Evolutionary conservation across 2,329 filamentous ascomycete genomes (phyloP).

Genomic region (Alternaria triticina): DNA sequence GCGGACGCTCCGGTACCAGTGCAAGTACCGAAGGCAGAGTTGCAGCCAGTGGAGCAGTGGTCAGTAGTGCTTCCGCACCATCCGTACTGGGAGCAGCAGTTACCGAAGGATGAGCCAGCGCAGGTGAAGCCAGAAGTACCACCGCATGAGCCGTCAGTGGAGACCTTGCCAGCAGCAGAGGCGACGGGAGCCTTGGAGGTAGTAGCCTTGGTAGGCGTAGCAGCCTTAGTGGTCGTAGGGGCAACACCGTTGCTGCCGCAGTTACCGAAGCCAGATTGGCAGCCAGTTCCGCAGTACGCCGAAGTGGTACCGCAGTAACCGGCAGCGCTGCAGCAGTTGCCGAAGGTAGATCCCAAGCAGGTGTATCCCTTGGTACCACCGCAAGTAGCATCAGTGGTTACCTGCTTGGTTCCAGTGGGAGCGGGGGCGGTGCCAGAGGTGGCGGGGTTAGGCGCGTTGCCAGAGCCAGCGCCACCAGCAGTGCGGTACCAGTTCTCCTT

Average conservation of each 20-base stretch:
- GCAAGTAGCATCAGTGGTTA: slow-evolving; percentile 52
- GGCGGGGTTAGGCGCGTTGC: slow-evolving; percentile 14
- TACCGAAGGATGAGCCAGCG: slow-evolving; percentile 51
- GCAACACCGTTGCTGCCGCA: slow-evolving; percentile 21
- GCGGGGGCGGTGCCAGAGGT: slow-evolving; percentile 13
- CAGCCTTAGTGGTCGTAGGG: slow-evolving; percentile 3
- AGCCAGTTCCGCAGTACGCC: slow-evolving; percentile 39
- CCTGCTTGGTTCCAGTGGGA: slow-evolving; percentile 31
- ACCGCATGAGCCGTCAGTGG: slow-evolving; percentile 32
- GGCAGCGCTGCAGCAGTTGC: slow-evolving; percentile 52
- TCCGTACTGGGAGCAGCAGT: slow-evolving; percentile 54
- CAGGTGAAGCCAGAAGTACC: slow-evolving; percentile 45
- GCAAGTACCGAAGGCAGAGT: slow-evolving; percentile 43
- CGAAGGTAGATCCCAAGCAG: slow-evolving; percentile 51
- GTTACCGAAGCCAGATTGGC: slow-evolving; percentile 37
- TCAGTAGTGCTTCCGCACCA: slow-evolving; percentile 45
- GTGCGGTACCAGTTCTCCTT: slow-evolving; percentile 57
- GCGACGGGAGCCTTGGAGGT: slow-evolving; percentile 9
- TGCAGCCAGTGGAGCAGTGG: slow-evolving; percentile 43
- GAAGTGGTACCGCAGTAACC: slow-evolving; percentile 38
- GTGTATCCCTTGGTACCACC: slow-evolving; percentile 51
- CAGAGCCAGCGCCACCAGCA: slow-evolving; percentile 45
- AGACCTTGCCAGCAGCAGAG: slow-evolving; percentile 16
- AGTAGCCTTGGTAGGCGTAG: background rate
- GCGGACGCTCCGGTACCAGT: slow-evolving; percentile 5